A percentile compares a stretch with the other conserved stretches of the same genome.
These are phyloP conservation scores for Cystobasidium onofrii DNA, from an alignment of 768 basidiomycete genomes.

Conservation along the genomic window DNA sequence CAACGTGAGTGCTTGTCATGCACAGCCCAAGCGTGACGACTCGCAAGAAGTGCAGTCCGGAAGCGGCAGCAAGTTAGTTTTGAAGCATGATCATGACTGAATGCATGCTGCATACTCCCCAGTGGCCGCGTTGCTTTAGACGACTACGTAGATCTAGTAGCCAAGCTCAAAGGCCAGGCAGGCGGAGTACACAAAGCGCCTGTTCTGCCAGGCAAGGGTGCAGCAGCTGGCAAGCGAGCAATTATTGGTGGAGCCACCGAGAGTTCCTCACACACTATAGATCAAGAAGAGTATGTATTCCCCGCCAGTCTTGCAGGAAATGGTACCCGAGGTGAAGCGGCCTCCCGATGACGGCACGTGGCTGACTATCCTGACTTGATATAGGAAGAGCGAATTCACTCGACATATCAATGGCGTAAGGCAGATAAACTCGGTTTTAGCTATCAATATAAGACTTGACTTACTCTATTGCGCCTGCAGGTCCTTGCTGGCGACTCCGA, in stretches of 20 bases:
- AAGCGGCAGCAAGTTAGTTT: background rate
- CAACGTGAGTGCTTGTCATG: constrained; percentile 50
- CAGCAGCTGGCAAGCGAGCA: constrained; percentile 34
- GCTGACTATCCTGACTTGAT: constrained; percentile 1
- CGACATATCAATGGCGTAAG: constrained; percentile 91
- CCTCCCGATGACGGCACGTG: background rate
- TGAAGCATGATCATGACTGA: background rate
- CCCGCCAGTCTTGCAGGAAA: background rate
- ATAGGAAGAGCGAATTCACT: constrained; percentile 83
- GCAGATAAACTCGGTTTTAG: too few species aligned
- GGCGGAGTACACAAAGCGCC: background rate
- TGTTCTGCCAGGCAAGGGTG: constrained; percentile 19
- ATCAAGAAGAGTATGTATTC: constrained; percentile 52
- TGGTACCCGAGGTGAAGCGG: background rate
- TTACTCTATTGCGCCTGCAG: constrained; percentile 48
- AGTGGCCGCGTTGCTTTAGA: constrained; percentile 86
- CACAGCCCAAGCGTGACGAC: too few species aligned
- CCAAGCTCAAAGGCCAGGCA: constrained; percentile 55
- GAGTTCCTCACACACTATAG: constrained; percentile 49
- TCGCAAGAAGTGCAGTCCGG: background rate
- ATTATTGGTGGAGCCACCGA: constrained; percentile 37
- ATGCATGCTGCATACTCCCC: background rate
- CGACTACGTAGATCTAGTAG: constrained; percentile 93
- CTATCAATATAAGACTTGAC: too few species aligned
- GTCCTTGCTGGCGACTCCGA: constrained; percentile 85